A percentile compares a stretch with the other conserved stretches of the same genome.
These are phyloP conservation scores for Trichoderma sp. DNA, from an alignment of 2,329 filamentous ascomycete genomes.

Conservation along the genomic window DNA sequence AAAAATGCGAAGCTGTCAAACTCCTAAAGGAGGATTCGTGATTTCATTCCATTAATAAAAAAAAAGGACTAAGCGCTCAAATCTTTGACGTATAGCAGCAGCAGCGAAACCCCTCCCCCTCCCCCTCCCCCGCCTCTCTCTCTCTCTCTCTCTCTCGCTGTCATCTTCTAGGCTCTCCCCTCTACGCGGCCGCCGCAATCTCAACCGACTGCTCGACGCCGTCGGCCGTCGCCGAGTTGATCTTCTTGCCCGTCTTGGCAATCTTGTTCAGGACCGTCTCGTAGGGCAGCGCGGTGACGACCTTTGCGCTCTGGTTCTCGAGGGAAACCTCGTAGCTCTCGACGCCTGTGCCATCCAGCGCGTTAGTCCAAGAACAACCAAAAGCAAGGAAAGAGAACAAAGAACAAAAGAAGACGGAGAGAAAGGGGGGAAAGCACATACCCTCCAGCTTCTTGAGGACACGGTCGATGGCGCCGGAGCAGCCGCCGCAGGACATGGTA, in stretches of 20 bases:
- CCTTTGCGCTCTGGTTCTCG: conserved; percentile 76
- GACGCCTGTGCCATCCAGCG: conserved; percentile 59
- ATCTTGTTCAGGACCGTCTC: conserved; percentile 82
- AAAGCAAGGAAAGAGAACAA: background rate
- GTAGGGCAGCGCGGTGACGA: conserved; percentile 71
- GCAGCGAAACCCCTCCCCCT: background rate
- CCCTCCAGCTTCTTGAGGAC: conserved; percentile 91
- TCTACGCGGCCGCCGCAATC: conserved; percentile 33
- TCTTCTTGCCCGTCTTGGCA: conserved; percentile 91
- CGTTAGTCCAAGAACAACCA: background rate
- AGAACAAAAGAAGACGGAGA: background rate
- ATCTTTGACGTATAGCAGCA: background rate
- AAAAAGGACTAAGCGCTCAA: background rate
- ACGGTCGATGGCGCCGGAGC: conserved; percentile 88
- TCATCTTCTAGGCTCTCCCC: background rate
- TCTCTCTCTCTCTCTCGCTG: background rate
- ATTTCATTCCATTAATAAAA: conserved; percentile 9
- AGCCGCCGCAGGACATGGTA: conserved; percentile 91
- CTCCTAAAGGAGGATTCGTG: background rate
- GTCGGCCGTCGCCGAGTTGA: conserved; percentile 73
- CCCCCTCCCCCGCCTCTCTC: background rate
- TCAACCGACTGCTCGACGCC: conserved; percentile 55
- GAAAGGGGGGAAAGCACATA: conserved; percentile 40
- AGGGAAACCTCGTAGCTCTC: conserved; percentile 85
- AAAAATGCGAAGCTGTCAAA: background rate